Conservation (phyloP, 306 rosid genomes). For the Cicer yamashitae region DNA sequence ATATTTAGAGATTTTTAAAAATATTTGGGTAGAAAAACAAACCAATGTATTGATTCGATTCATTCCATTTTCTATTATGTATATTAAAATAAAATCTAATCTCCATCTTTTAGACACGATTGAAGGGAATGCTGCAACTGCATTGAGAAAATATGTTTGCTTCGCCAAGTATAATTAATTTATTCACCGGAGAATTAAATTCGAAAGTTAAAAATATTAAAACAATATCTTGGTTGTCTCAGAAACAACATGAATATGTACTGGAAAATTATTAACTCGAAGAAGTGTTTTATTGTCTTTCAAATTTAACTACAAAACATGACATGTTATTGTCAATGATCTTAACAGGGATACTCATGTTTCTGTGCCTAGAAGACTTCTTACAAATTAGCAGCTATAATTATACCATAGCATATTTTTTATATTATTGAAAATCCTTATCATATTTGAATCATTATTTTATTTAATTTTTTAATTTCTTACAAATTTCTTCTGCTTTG, state of each 20-base stretch:
- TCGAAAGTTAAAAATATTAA: not conserved
- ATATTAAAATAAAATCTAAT: too few species aligned
- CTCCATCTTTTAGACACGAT: too few species aligned
- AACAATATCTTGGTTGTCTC: not conserved
- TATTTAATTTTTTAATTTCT: too few species aligned
- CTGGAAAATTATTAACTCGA: constrained; percentile 25
- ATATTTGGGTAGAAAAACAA: too few species aligned
- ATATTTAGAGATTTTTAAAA: too few species aligned
- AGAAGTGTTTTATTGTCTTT: constrained; percentile 32
- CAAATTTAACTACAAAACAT: not conserved
- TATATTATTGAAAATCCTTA: not conserved
- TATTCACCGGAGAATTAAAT: constrained; percentile 23
- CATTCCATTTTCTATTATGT: too few species aligned
- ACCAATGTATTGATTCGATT: too few species aligned
- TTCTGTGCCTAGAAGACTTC: not conserved
- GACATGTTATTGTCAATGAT: not conserved
- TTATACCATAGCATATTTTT: not conserved
- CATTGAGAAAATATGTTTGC: not conserved
- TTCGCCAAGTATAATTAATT: not conserved
- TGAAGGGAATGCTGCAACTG: constrained; percentile 17
- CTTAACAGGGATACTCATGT: not conserved
- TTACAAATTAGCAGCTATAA: too few species aligned
- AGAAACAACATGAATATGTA: constrained; percentile 12
- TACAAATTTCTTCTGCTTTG: too few species aligned
- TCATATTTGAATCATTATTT: too few species aligned